Conservation (phyloP, 805 yeast genomes). For the Schizosaccharomyces pombe region DNA sequence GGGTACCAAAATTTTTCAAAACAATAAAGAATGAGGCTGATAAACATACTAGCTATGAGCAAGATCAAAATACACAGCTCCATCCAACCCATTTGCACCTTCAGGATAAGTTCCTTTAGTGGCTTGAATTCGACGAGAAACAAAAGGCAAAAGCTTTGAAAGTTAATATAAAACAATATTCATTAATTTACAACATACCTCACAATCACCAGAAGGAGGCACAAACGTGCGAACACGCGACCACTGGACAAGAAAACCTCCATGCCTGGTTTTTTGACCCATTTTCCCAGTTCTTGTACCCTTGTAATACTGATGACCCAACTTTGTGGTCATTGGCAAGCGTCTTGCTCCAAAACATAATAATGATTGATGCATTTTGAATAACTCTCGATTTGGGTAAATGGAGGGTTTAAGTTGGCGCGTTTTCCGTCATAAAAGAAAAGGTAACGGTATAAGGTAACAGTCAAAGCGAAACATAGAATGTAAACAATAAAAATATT, state of each 20-base stretch:
- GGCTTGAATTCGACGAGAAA: not conserved
- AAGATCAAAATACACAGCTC: not conserved
- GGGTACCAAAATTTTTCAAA: too few relatives aligned
- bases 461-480: too few relatives aligned
- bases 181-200: too few relatives aligned
- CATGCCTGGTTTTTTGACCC: slow-evolving; percentile 54
- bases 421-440: not conserved
- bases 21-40: too few relatives aligned
- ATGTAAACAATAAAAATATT: too few relatives aligned
- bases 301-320: slow-evolving; percentile 81
- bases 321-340: slow-evolving; percentile 63
- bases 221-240: slow-evolving; percentile 72
- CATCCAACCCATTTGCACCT: slow-evolving; percentile 2
- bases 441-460: too few relatives aligned
- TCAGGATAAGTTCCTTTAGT: not conserved
- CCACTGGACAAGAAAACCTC: slow-evolving; percentile 62
- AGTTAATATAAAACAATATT: too few relatives aligned
- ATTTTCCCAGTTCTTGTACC: slow-evolving; percentile 92
- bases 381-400: not conserved
- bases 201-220: slow-evolving; percentile 26
- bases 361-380: not conserved
- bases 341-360: slow-evolving; percentile 6
- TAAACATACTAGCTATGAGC: too few relatives aligned
- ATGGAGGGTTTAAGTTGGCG: not conserved
- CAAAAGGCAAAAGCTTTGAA: not conserved